Base-by-base conservation (phyloP, 1,284 basidiomycete species). In the Sporisorium iseilematis-ciliati region DNA sequence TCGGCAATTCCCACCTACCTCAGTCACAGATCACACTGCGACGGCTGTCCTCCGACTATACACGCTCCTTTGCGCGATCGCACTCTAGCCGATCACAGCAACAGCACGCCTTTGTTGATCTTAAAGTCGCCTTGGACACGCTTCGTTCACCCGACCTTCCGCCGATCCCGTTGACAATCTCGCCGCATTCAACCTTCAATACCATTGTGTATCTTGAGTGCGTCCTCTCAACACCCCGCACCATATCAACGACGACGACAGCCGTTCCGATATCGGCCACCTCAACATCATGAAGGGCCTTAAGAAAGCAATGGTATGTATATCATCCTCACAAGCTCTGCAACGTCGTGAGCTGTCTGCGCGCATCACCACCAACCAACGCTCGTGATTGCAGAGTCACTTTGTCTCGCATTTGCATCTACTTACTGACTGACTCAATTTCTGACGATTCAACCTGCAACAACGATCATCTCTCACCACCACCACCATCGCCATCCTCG, bases 241-340 rank as follows among this genome's bases (percentile, higher is more conserved):
- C 29, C 29, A 7, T 21, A 29, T 26, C 38, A 10, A 38, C 11
- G 20, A 18, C 20, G 26, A 18, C 42, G n/a, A 38, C 25, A 38
- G 25, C 25, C 50, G 43, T 45, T n/a, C 38, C 55, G 35, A 16
- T 43, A 26, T 42, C 58, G 26, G 29, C 40, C 52, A 40, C 51
- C 1, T 49, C 20, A 23, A 48, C 74, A 70, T 45, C 43, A 85
- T 85, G 83, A 85, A 85, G 68, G 82, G 83, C 31, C 81, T 84
- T 48, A 85, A 84, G 69, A 85, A 85, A 70, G 83, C 83, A 5
- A 84, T 85, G 83, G 83, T 85, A 69, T 45, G 83, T 84, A 20
- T 46, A 7, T 26, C 25, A 12, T 14, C 23, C 23, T 46, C 23
- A 2, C 35, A 38, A 38, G 12, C 12, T 38, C 43, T 46, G 21